Evolutionary conservation across 495 filamentous ascomycete species (phyloP), one percentile per base, ranked within the genome.

Genomic region (Penicillium verhagenii): DNA sequence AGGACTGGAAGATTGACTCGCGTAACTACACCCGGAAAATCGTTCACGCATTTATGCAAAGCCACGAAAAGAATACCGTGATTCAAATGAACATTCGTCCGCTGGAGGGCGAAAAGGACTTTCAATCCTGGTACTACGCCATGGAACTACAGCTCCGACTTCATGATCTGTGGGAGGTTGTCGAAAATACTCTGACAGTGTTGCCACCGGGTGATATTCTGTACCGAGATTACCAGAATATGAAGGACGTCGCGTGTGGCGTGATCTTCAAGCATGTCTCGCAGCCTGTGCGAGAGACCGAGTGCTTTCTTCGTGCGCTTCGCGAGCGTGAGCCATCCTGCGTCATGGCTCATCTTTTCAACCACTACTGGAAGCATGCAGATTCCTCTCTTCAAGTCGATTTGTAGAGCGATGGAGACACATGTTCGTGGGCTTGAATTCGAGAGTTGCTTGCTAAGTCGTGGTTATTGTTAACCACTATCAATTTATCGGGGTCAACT

Each of bases 151-250:
- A 53, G 1, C 47, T 63, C 7, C 43, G 46, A 8, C 50, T 57
- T 43, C 60, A 60, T 40, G 47, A 50, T 40, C 46, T 63, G 18
- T 63, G 53, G 57, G 3, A 33, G 9, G 5, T 59, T 18, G 21
- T 50, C 0, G 21, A 20, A 4, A 40, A 9, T 0, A 31, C 45
- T 1, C 7, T 28, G 6, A 11, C 38, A 10, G 47, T 48, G 1
- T 39, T 63, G 1, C 5, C 20, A 0, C 5, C 8, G 5, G 1
- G 13, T 2, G 51, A 63, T 14, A 25, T 49, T 16, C 25, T 59
- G 44, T 50, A 46, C 38, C 3, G 28, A 0, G 59, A 48, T 48
- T 56, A 50, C 5, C 16, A 56, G 4, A 52, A 44, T 8, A 59
- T 59, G 56, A 16, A 40, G 29, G 31, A 39, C 6, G 47, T 52